A percentile compares a stretch with the other conserved stretches of the same genome.
These are phyloP conservation scores for Mortierella sp. DNA, from an alignment of 371 early-diverging fungal genomes.

Conservation along the genomic window DNA sequence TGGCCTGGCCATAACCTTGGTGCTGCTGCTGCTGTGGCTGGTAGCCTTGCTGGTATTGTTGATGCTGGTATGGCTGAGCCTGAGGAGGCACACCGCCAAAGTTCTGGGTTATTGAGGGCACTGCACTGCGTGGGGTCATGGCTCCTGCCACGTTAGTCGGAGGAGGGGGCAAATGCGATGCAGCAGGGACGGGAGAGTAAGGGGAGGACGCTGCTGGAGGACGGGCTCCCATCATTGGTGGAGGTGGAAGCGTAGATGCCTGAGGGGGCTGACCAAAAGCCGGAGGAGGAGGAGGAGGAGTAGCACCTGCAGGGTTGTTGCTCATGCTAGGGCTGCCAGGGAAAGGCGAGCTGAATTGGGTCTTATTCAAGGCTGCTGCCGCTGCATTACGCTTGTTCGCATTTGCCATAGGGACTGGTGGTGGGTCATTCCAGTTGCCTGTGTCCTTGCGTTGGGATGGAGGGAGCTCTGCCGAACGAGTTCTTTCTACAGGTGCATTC, in stretches of 20 bases:
- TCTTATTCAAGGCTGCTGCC: slow-evolving; percentile 39
- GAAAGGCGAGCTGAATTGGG: slow-evolving; percentile 57
- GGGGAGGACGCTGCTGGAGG: slow-evolving; percentile 36
- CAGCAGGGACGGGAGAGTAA: slow-evolving; percentile 50
- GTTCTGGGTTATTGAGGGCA: slow-evolving; percentile 39
- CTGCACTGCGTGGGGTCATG: slow-evolving; percentile 52
- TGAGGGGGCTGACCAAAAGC: slow-evolving; percentile 45
- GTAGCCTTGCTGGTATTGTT: slow-evolving; percentile 26
- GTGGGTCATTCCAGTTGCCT: slow-evolving; percentile 73
- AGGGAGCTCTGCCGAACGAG: slow-evolving; percentile 48
- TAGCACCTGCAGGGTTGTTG: slow-evolving; percentile 26
- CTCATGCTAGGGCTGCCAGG: slow-evolving; percentile 48
- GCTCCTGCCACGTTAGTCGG: slow-evolving; percentile 35
- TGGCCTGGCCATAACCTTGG: slow-evolving; percentile 28
- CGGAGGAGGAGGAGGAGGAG: slow-evolving; percentile 34
- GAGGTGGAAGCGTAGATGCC: slow-evolving; percentile 42
- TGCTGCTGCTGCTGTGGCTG: slow-evolving; percentile 32
- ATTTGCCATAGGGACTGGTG: slow-evolving; percentile 42
- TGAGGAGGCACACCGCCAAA: slow-evolving; percentile 14
- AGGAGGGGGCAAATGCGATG: slow-evolving; percentile 54
- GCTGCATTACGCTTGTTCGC: slow-evolving; percentile 32
- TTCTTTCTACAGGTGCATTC: slow-evolving; percentile 45
- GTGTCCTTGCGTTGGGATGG: slow-evolving; percentile 59
- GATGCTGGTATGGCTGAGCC: slow-evolving; percentile 32
- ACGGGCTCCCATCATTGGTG: slow-evolving; percentile 47